phyloP scores from a whole-genome alignment of 306 rosid genomes.

The Crotalaria pallida region DNA sequence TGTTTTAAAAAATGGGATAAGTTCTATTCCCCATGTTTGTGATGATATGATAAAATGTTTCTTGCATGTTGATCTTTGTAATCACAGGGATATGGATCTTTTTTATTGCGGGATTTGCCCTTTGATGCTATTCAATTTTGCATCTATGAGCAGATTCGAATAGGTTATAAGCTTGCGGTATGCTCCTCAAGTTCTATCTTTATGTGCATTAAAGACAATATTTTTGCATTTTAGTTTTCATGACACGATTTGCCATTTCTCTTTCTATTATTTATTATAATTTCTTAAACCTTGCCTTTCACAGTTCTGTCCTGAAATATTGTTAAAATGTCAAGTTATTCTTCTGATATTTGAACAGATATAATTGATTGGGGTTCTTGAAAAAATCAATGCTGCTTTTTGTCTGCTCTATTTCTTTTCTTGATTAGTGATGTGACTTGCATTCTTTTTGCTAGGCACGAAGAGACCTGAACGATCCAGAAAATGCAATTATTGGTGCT shows the following conservation, averaged over 20 bases:
- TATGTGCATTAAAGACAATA: background rate
- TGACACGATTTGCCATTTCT: background rate
- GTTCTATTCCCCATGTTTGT: background rate
- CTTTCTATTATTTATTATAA: background rate
- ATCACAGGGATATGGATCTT: slow-evolving; percentile 84
- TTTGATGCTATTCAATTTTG: slow-evolving; percentile 97
- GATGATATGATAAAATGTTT: background rate
- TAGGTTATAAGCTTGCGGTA: slow-evolving; percentile 81
- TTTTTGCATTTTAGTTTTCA: background rate
- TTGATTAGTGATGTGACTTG: slow-evolving; percentile 13
- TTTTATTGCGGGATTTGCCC: slow-evolving; percentile 82
- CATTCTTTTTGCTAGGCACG: slow-evolving; percentile 52
- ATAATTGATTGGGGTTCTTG: background rate
- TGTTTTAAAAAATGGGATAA: slow-evolving; percentile 9
- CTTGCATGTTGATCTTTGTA: slow-evolving; percentile 13
- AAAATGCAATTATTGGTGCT: slow-evolving; percentile 91
- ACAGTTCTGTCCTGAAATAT: background rate
- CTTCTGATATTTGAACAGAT: no score
- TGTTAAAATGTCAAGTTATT: no score
- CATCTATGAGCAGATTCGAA: slow-evolving; percentile 87
- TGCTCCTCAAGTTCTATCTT: slow-evolving; percentile 24
- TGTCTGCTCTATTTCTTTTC: slow-evolving; percentile 13
- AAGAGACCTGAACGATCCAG: slow-evolving; percentile 79
- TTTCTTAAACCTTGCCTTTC: background rate
- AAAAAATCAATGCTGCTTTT: slow-evolving; percentile 14